These are phyloP conservation scores for Phytophthora aleatoria DNA, from an alignment of 352 stramenopile genomes.

Conservation along the genomic window DNA sequence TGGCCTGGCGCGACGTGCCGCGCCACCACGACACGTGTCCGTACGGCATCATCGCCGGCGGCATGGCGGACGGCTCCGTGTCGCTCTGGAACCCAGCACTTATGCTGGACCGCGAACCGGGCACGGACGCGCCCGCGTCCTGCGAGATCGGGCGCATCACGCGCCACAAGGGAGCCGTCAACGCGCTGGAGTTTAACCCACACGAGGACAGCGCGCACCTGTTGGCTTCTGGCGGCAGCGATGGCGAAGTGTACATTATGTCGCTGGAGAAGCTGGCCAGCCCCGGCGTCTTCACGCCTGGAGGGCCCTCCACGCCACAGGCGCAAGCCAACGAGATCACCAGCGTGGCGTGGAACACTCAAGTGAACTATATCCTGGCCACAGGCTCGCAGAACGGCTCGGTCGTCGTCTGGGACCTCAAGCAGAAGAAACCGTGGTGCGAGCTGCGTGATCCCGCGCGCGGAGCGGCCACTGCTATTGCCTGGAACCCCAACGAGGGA, in stretches of 20 bases:
- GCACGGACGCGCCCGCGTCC: slow-evolving; percentile 33
- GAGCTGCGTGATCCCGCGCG: slow-evolving; percentile 93
- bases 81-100: slow-evolving; percentile 96
- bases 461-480: slow-evolving; percentile 91
- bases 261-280: slow-evolving; percentile 91
- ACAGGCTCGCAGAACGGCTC: slow-evolving; percentile 94
- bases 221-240: slow-evolving; percentile 93
- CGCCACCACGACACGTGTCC: slow-evolving; percentile 77
- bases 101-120: slow-evolving; percentile 74
- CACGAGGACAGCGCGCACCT: slow-evolving; percentile 92
- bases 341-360: slow-evolving; percentile 97
- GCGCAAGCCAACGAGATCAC: slow-evolving; percentile 87
- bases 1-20: slow-evolving; percentile 92
- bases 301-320: slow-evolving; percentile 61
- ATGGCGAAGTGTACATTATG: slow-evolving; percentile 96
- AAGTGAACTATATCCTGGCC: slow-evolving; percentile 98
- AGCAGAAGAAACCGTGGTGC: slow-evolving; percentile 98
- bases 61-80: slow-evolving; percentile 97
- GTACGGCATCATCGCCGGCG: slow-evolving; percentile 95
- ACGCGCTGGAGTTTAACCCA: slow-evolving; percentile 96
- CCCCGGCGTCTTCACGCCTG: slow-evolving; percentile 91
- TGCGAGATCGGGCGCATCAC: slow-evolving; percentile 82
- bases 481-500: slow-evolving; percentile 98
- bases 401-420: slow-evolving; percentile 97
- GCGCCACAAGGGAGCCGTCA: slow-evolving; percentile 91